Conservation (phyloP, 768 basidiomycete species). For the Lactifluus subvellereus region DNA sequence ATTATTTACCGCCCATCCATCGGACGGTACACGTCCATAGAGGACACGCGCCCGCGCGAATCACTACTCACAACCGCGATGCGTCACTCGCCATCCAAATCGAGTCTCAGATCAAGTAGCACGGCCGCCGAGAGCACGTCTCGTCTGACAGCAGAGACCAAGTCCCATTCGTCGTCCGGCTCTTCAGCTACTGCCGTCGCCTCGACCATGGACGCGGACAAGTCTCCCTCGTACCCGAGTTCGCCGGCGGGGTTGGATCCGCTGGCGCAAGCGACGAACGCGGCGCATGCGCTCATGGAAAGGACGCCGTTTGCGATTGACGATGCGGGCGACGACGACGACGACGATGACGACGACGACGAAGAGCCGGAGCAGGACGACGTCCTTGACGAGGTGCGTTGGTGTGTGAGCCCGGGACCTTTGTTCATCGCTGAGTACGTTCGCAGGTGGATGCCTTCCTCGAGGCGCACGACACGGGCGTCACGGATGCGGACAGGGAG, state of each 20-base stretch:
- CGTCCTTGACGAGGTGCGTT: constrained; percentile 81
- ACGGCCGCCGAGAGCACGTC: constrained; percentile 26
- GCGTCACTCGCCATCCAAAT: constrained; percentile 52
- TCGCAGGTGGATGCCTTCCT: constrained; percentile 84
- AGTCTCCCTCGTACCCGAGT: constrained; percentile 25
- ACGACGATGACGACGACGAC: constrained; percentile 49
- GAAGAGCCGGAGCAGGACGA: constrained; percentile 61
- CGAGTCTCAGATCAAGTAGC: constrained; percentile 37
- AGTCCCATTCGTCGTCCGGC: background rate
- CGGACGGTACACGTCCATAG: constrained; percentile 73
- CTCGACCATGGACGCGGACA: constrained; percentile 38
- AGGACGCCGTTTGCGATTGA: constrained; percentile 97
- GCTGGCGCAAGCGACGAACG: constrained; percentile 69
- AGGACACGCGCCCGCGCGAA: constrained; percentile 87
- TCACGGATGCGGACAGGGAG: constrained; percentile 73
- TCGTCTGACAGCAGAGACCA: constrained; percentile 29
- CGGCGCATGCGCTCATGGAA: constrained; percentile 68
- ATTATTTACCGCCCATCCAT: constrained; percentile 78
- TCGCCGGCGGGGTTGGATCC: constrained; percentile 40
- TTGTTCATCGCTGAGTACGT: background rate
- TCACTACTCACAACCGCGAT: constrained; percentile 71
- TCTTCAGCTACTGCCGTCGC: constrained; percentile 35
- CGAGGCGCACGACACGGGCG: constrained; percentile 85
- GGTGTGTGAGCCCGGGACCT: background rate
- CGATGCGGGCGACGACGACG: constrained; percentile 81